These are phyloP conservation scores for Trichoderma sp. DNA, from an alignment of 2,329 filamentous ascomycete species.

Conservation along the genomic window DNA sequence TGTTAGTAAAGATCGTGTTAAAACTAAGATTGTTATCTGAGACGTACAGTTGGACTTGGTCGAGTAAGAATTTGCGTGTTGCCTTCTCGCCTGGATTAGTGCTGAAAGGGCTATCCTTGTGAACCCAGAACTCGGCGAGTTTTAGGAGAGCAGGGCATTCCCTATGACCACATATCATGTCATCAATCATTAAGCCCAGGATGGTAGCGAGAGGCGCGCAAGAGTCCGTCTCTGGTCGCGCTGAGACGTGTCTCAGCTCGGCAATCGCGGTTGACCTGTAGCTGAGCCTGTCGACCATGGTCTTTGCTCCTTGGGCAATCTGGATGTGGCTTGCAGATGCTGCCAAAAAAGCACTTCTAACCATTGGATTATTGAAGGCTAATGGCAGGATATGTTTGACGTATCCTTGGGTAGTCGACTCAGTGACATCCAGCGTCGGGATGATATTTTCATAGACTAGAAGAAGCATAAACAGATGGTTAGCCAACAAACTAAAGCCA, in stretches of 20 bases:
- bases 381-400: slow-evolving; percentile 8
- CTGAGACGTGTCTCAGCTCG: slow-evolving; percentile 1
- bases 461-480: neutral
- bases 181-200: slow-evolving; percentile 10
- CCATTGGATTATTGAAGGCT: neutral
- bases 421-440: slow-evolving; percentile 18
- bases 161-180: slow-evolving; percentile 20
- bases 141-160: slow-evolving; percentile 14
- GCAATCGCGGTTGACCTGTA: slow-evolving; percentile 12
- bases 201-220: slow-evolving; percentile 5
- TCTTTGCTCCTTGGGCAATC: slow-evolving; percentile 7
- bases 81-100: neutral
- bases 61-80: neutral
- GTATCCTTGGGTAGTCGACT: slow-evolving; percentile 10
- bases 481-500: neutral
- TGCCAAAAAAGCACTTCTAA: slow-evolving; percentile 13
- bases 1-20: neutral
- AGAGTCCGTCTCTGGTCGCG: slow-evolving; percentile 14
- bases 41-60: slow-evolving; percentile 13
- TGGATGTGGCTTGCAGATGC: slow-evolving; percentile 19
- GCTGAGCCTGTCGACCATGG: slow-evolving; percentile 12
- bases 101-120: slow-evolving; percentile 1
- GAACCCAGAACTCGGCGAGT: slow-evolving; percentile 14
- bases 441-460: slow-evolving; percentile 16
- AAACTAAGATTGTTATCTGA: neutral